phyloP scores from a whole-genome alignment of 257 asterid species.

The Solanum bukasovii region DNA sequence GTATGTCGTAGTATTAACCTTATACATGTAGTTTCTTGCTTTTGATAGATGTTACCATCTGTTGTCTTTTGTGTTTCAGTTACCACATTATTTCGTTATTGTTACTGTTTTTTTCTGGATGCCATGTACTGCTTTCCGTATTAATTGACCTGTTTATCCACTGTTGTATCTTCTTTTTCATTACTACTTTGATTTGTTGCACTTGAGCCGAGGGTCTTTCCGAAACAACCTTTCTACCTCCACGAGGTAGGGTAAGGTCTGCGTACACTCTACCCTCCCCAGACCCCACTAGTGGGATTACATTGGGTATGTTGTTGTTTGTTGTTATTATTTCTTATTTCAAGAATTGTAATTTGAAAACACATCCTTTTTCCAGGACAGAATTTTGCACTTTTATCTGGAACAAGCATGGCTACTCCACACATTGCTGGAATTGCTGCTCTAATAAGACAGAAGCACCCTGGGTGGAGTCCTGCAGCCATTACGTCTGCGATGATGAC shows the following conservation, averaged over 20 bases:
- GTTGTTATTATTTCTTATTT: not conserved
- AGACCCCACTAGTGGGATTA: not conserved
- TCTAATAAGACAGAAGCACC: slow-evolving; percentile 52
- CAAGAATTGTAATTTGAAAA: not conserved
- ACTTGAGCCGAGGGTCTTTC: not conserved
- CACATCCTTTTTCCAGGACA: slow-evolving; percentile 25
- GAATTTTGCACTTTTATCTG: slow-evolving; percentile 45
- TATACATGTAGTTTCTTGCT: not conserved
- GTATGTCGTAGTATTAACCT: not conserved
- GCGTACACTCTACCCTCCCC: not conserved
- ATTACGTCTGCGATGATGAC: slow-evolving; percentile 66
- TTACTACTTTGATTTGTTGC: not conserved
- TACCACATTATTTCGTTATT: not conserved
- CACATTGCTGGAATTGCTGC: slow-evolving; percentile 63
- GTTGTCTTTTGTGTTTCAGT: not conserved
- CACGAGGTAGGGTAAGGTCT: not conserved
- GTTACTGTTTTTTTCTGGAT: not conserved
- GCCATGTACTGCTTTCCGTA: not conserved
- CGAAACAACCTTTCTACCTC: not conserved
- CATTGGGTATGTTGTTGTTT: not conserved
- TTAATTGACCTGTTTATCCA: not conserved
- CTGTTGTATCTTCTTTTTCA: not conserved
- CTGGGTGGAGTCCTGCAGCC: slow-evolving; percentile 49
- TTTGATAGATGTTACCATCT: not conserved
- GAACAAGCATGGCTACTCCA: slow-evolving; percentile 70